Conservation (phyloP, 1,139 yeast species). For the Pichia sp. region DNA sequence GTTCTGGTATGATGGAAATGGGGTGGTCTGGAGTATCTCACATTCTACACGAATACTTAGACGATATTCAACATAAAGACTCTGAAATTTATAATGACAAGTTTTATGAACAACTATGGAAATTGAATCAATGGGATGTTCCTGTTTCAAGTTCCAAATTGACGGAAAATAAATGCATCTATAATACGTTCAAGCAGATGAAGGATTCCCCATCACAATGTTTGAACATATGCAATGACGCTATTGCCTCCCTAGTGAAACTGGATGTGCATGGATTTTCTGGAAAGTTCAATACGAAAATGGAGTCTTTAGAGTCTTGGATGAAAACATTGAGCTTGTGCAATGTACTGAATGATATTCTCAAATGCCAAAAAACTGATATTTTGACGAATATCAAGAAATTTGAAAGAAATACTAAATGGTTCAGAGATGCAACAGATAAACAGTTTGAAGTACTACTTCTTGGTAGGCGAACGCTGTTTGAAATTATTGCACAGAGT, state of each 20-base stretch:
- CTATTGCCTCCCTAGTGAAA: constrained; percentile 18
- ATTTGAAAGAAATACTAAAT: constrained; percentile 16
- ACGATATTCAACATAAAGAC: constrained; percentile 9
- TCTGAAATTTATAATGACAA: constrained; percentile 4
- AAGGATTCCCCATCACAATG: constrained; percentile 27
- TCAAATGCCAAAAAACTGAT: neutral
- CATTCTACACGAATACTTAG: constrained; percentile 14
- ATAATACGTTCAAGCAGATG: constrained; percentile 36
- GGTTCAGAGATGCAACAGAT: constrained; percentile 35
- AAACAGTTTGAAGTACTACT: constrained; percentile 33
- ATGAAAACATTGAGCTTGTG: constrained; percentile 33
- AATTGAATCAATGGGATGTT: constrained; percentile 60
- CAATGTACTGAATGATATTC: constrained; percentile 21
- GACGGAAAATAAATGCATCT: constrained; percentile 37
- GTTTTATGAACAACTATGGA: constrained; percentile 58
- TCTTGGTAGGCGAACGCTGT: constrained; percentile 31
- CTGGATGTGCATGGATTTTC: constrained; percentile 1
- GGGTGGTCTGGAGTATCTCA: constrained; percentile 46
- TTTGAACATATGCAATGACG: constrained; percentile 15
- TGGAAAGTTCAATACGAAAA: neutral
- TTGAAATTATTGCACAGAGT: constrained; percentile 23
- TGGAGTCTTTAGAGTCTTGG: constrained; percentile 24
- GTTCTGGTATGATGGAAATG: constrained; percentile 33
- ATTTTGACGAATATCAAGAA: constrained; percentile 7
- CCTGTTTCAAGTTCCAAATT: constrained; percentile 33